phyloP scores from a whole-genome alignment of 306 rosid species.

The Medicago truncatula region MtrunA17r5.0-ANR NC_053047.1:33179501-33180000 shows the following conservation, averaged over 20 bases:
- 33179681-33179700: constrained; percentile 21
- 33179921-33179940: constrained; percentile 67
- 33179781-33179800: constrained; percentile 71
- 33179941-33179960: constrained; percentile 59
- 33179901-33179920: constrained; percentile 84
- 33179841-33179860: constrained; percentile 51
- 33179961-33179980: constrained; percentile 6
- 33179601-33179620: neutral
- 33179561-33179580: neutral
- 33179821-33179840: constrained; percentile 80
- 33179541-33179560: neutral
- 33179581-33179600: neutral
- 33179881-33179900: constrained; percentile 47
- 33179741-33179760: constrained; percentile 40
- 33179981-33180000: constrained; percentile 1
- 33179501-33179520: constrained; percentile 29
- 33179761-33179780: constrained; percentile 54
- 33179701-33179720: neutral
- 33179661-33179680: constrained; percentile 10
- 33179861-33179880: constrained; percentile 44
- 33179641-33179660: constrained; percentile 3
- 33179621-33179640: constrained; percentile 5
- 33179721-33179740: constrained; percentile 14
- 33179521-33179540: constrained; percentile 7
- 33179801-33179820: constrained; percentile 98